phyloP scores from a whole-genome alignment of 257 asterid genomes.

The Haberlea rhodopensis region DNA sequence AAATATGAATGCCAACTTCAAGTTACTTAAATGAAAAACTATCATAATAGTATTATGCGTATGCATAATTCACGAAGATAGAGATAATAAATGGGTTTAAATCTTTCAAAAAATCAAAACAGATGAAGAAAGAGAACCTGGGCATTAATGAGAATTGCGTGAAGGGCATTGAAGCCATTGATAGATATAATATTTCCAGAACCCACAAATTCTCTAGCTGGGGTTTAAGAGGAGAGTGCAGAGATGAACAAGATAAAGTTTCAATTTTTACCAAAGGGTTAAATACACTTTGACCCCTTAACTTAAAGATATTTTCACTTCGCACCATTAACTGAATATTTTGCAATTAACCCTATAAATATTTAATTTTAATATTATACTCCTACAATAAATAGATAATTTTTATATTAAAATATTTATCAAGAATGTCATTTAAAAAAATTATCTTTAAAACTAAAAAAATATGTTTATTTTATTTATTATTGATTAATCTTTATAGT shows the following conservation, averaged over 20 bases:
- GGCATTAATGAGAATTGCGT: slow-evolving; percentile 55
- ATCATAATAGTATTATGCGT: not conserved
- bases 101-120: slow-evolving; percentile 3
- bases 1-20: not conserved
- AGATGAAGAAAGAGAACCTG: slow-evolving; percentile 55
- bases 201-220: slow-evolving; percentile 35
- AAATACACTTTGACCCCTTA: not conserved
- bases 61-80: slow-evolving; percentile 3
- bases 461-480: no score
- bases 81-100: slow-evolving; percentile 1
- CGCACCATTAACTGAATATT: no score
- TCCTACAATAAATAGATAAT: no score
- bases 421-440: no score
- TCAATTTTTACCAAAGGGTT: slow-evolving; percentile 9
- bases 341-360: no score
- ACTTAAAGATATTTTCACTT: no score
- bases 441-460: no score
- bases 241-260: slow-evolving; percentile 34
- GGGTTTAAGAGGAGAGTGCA: slow-evolving; percentile 41
- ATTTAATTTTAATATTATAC: no score
- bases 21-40: slow-evolving; percentile 1
- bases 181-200: slow-evolving; percentile 31
- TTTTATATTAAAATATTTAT: no score
- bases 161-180: slow-evolving; percentile 67
- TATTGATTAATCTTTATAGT: no score